phyloP scores from a whole-genome alignment of 352 stramenopile genomes.

The Elongisporangium prolatum region DNA sequence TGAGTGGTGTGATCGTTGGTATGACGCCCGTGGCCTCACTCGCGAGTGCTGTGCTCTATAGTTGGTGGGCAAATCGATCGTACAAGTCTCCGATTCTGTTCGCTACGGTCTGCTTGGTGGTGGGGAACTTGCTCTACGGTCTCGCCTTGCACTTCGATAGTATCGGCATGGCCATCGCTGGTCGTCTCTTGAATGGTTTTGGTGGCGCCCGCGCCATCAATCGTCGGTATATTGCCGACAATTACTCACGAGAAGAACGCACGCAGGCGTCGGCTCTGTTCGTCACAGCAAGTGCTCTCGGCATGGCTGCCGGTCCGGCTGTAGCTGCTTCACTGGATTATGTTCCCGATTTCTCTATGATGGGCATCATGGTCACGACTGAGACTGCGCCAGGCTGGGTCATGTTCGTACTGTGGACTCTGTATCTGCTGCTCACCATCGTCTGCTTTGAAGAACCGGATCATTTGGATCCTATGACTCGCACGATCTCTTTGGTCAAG shows the following conservation, averaged over 20 bases:
- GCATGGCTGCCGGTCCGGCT: conserved; percentile 89
- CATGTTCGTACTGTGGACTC: conserved; percentile 78
- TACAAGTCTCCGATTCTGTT: conserved; percentile 87
- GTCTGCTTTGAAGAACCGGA: conserved; percentile 67
- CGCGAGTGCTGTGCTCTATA: conserved; percentile 92
- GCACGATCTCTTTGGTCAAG: conserved; percentile 30
- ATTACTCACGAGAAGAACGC: conserved; percentile 83
- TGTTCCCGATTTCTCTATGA: conserved; percentile 56
- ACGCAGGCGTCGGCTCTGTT: conserved; percentile 91
- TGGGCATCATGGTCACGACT: conserved; percentile 66
- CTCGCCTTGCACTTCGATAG: conserved; percentile 75
- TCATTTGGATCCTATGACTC: conserved; percentile 27
- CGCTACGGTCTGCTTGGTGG: conserved; percentile 72
- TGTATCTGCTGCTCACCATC: conserved; percentile 55
- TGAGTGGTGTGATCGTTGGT: conserved; percentile 94
- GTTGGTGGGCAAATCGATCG: conserved; percentile 91
- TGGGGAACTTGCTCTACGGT: conserved; percentile 88
- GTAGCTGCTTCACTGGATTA: conserved; percentile 66
- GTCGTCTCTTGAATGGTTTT: conserved; percentile 92
- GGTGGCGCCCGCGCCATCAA: conserved; percentile 90
- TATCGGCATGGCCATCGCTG: conserved; percentile 85
- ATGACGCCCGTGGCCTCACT: conserved; percentile 96
- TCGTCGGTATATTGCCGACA: conserved; percentile 86
- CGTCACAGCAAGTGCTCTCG: conserved; percentile 89
- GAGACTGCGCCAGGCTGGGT: conserved; percentile 90